A percentile compares a stretch with the other conserved stretches of the same genome.
These are phyloP conservation scores for Cubamyces sp. DNA, from an alignment of 768 basidiomycete species.

Conservation along the genomic window DNA sequence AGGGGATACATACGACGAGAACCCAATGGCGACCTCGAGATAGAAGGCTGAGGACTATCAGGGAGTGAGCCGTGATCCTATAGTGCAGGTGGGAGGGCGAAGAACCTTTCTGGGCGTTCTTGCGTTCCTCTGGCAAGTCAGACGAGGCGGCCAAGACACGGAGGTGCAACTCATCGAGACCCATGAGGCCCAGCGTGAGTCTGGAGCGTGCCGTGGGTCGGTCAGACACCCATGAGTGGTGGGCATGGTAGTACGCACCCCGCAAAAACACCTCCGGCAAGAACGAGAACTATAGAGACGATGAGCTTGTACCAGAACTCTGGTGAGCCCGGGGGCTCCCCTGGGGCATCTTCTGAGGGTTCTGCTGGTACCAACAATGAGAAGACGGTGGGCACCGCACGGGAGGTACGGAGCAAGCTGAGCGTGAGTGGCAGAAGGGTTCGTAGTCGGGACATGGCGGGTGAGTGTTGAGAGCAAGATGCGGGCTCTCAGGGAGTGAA, in stretches of 20 bases:
- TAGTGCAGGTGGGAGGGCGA: neutral
- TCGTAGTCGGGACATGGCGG: neutral
- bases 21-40: constrained; percentile 76
- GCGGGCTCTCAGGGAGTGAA: neutral
- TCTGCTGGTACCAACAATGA: constrained; percentile 19
- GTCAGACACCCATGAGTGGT: neutral
- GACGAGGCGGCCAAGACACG: constrained; percentile 84
- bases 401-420: neutral
- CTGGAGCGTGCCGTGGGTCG: constrained; percentile 42
- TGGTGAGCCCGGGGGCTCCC: constrained; percentile 50
- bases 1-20: constrained; percentile 64
- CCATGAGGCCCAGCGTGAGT: constrained; percentile 91
- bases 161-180: constrained; percentile 88
- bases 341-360: neutral
- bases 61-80: neutral
- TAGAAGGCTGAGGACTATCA: constrained; percentile 51
- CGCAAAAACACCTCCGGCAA: constrained; percentile 90
- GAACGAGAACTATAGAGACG: constrained; percentile 69
- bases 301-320: constrained; percentile 78
- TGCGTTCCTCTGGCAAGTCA: constrained; percentile 67
- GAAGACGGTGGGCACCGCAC: constrained; percentile 21
- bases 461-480: neutral
- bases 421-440: neutral
- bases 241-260: constrained; percentile 51
- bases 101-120: constrained; percentile 71